These are phyloP conservation scores for Solanum peruvianum DNA, from an alignment of 257 asterid genomes.

Conservation along the genomic window DNA sequence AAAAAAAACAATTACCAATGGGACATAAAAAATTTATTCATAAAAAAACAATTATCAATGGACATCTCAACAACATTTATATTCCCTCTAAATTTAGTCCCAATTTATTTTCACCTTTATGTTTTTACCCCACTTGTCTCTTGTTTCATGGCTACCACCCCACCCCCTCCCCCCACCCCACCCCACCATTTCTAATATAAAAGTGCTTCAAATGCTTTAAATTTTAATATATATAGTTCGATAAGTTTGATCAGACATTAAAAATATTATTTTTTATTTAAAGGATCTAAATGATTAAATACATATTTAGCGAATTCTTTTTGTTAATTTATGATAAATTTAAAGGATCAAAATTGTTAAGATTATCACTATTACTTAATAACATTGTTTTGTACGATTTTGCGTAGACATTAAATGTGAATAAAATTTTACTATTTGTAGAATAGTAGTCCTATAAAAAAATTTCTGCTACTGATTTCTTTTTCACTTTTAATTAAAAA, in stretches of 20 bases:
- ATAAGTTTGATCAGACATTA: too few species aligned
- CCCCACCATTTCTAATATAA: background rate
- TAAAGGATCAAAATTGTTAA: background rate
- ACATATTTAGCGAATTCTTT: too few species aligned
- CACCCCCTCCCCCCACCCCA: accelerated
- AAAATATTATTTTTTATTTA: too few species aligned
- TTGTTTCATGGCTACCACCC: background rate
- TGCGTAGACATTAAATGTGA: background rate
- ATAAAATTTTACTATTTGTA: too few species aligned
- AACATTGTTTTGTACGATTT: background rate
- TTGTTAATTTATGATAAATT: too few species aligned
- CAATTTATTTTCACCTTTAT: slow-evolving; percentile 23
- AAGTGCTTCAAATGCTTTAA: background rate
- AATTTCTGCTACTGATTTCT: background rate
- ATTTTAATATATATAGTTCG: too few species aligned
- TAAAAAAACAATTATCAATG: slow-evolving; percentile 29
- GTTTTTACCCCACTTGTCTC: slow-evolving; percentile 38
- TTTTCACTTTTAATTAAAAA: too few species aligned
- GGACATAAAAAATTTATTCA: slow-evolving; percentile 24
- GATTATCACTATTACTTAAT: background rate
- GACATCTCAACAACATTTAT: slow-evolving; percentile 41
- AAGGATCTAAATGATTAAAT: too few species aligned
- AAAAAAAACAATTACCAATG: slow-evolving; percentile 15
- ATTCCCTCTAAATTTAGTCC: slow-evolving; percentile 41
- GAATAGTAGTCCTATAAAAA: too few species aligned